Base-by-base conservation (phyloP, 441 rosid species). In the Mallotus repandus region DNA sequence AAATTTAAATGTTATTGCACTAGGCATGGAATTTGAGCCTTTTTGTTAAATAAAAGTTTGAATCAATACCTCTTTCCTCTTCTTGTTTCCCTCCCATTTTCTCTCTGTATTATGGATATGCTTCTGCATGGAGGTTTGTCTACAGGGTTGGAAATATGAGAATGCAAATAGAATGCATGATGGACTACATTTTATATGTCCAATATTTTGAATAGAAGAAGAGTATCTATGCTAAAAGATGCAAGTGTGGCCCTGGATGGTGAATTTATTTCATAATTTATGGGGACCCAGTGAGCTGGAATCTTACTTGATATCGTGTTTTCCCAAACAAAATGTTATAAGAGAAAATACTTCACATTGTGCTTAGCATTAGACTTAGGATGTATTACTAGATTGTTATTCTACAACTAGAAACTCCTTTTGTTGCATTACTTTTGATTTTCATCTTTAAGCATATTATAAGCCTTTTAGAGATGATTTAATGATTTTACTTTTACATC, bases 31-130 rank as follows among this genome's bases (percentile, higher is more conserved):
- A 32, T 43, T 66, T 48, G 65, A 49, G 16, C 64, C 29, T 14
- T 56, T 18, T 21, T 60, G 71, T 58, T 50, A 48, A 55, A 61
- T 65, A 46, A 18, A 48, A 16, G 32, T 73, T 73, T 73, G 14
- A 9, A 29, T 12, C 70, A 18, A 15, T 9, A 25, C 32, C 21
- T 65, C 7, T 45, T 13, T 32, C 54, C 45, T 21, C 16, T 57
- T 16, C 55, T 14, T 19, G 9, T 14, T 25, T 57, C 41, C 21
- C 38, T 14, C 4, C 16, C 15, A 43, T 41, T 66, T 50, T 63
- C 60, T 72, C 4, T 48, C 9, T 55, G 69, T 12, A 38, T 38
- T 32, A 53, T 12, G 16, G 55, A 43, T n/a, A 64, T 73, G 13
- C 35, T 54, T 63, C 58, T 35, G 32, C 32, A 29, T 29, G 32